phyloP scores from a whole-genome alignment of 192 early-diverging fungal species.

The Entophlyctis luteolus region DNA sequence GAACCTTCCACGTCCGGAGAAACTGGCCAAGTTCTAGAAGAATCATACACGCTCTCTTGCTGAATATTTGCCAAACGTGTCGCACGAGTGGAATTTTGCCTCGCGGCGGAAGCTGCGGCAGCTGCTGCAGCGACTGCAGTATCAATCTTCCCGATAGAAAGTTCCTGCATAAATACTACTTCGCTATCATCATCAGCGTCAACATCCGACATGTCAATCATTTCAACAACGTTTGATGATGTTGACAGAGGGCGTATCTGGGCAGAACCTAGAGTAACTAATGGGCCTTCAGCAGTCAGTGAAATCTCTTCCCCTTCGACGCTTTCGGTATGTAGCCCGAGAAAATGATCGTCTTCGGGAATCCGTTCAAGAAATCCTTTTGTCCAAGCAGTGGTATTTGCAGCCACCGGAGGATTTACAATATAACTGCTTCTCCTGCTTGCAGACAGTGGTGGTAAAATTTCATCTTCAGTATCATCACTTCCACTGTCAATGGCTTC shows the following conservation, averaged over 20 bases:
- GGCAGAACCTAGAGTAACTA: neutral
- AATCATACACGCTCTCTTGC: neutral
- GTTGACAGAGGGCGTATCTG: neutral
- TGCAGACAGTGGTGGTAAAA: neutral
- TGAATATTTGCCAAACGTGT: neutral
- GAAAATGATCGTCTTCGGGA: conserved; percentile 15
- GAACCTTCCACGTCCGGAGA: neutral
- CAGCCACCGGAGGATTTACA: neutral
- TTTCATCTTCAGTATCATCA: conserved; percentile 24
- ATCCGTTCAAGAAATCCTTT: conserved; percentile 21
- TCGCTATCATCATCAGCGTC: neutral
- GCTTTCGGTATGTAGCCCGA: too few relatives aligned
- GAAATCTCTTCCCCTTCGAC: too few relatives aligned
- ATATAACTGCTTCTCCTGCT: neutral
- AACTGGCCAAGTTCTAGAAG: neutral
- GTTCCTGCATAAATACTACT: neutral
- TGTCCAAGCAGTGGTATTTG: neutral
- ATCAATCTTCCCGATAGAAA: neutral
- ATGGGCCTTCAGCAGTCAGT: too few relatives aligned
- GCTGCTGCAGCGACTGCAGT: neutral
- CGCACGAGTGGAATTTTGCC: neutral
- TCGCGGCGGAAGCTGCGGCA: neutral
- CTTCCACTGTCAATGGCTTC: conserved; percentile 1
- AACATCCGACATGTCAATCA: conserved; percentile 16
- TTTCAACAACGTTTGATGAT: neutral